A percentile compares a stretch with the other conserved stretches of the same genome.
These are phyloP conservation scores for Sarcodon sp. DNA, from an alignment of 768 basidiomycete genomes.

Conservation along the genomic window DNA sequence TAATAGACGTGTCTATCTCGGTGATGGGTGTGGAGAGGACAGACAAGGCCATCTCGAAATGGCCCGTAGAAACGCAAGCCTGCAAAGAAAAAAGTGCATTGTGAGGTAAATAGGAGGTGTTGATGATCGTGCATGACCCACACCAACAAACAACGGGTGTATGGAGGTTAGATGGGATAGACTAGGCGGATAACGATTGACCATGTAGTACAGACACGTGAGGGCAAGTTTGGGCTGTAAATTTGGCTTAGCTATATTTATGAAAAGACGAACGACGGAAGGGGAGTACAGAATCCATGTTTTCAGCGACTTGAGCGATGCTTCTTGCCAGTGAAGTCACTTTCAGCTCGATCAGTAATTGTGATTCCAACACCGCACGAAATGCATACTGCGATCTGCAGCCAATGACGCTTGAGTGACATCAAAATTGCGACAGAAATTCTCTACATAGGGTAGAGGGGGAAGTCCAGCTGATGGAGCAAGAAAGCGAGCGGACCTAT, in stretches of 20 bases:
- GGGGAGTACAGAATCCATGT: slow-evolving; percentile 30
- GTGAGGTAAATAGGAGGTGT: neutral
- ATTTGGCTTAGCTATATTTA: slow-evolving; percentile 14
- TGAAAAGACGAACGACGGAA: slow-evolving; percentile 9
- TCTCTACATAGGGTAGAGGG: slow-evolving; percentile 26
- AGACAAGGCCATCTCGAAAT: slow-evolving; percentile 45
- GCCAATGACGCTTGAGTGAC: slow-evolving; percentile 52
- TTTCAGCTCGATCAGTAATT: slow-evolving; percentile 15
- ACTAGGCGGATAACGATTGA: slow-evolving; percentile 48
- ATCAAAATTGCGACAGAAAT: slow-evolving; percentile 52
- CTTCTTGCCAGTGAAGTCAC: slow-evolving; percentile 58
- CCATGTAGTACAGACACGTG: slow-evolving; percentile 41
- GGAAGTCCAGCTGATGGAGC: slow-evolving; percentile 25
- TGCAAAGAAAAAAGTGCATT: slow-evolving; percentile 13
- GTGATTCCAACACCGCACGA: neutral
- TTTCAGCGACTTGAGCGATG: slow-evolving; percentile 37
- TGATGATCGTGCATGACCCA: slow-evolving; percentile 15
- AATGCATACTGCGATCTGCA: slow-evolving; percentile 48
- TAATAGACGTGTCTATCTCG: slow-evolving; percentile 42
- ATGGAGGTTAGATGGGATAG: slow-evolving; percentile 51
- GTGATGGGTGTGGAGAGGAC: slow-evolving; percentile 54
- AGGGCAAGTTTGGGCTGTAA: slow-evolving; percentile 34
- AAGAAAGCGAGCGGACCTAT: slow-evolving; percentile 48
- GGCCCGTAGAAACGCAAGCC: slow-evolving; percentile 42
- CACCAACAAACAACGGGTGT: slow-evolving; percentile 56